phyloP scores from a whole-genome alignment of 1,139 yeast species.

The Yamadazyma sp. region DNA sequence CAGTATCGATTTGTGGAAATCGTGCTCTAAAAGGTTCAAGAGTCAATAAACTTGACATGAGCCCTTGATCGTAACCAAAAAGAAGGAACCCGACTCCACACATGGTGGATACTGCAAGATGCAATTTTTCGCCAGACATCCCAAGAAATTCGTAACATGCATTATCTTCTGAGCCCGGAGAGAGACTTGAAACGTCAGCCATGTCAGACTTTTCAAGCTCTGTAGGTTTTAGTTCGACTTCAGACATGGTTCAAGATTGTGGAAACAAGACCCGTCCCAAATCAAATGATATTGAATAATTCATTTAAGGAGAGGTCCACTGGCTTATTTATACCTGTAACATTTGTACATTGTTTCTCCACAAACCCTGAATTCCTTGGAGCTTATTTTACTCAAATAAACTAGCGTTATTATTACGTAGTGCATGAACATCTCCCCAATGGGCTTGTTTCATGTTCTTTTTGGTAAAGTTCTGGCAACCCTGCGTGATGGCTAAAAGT shows the following conservation, averaged over 20 bases:
- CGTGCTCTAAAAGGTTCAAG: slow-evolving; percentile 35
- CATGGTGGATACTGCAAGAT: slow-evolving; percentile 26
- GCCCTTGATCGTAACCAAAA: slow-evolving; percentile 53
- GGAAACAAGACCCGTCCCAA: too few relatives aligned
- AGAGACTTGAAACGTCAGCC: background rate
- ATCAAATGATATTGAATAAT: too few relatives aligned
- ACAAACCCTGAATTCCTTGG: background rate
- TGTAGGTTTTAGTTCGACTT: background rate
- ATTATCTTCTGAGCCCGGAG: slow-evolving; percentile 13
- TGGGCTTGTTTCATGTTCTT: too few relatives aligned
- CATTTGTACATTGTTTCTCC: background rate
- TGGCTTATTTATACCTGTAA: background rate
- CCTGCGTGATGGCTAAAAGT: too few relatives aligned
- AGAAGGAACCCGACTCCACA: slow-evolving; percentile 35
- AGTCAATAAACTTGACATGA: slow-evolving; percentile 47
- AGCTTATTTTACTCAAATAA: background rate
- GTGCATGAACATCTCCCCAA: too few relatives aligned
- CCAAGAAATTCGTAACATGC: slow-evolving; percentile 23
- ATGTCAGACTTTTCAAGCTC: background rate
- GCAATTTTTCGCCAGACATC: slow-evolving; percentile 25
- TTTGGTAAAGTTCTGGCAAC: too few relatives aligned
- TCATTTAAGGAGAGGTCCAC: background rate
- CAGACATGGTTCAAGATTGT: background rate
- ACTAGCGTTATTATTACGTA: background rate
- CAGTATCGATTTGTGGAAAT: slow-evolving; percentile 37